Evolutionary conservation across 768 basidiomycete genomes (phyloP), one percentile per base, ranked within the genome.

Genomic region (Guyanaporus albipodus): DNA sequence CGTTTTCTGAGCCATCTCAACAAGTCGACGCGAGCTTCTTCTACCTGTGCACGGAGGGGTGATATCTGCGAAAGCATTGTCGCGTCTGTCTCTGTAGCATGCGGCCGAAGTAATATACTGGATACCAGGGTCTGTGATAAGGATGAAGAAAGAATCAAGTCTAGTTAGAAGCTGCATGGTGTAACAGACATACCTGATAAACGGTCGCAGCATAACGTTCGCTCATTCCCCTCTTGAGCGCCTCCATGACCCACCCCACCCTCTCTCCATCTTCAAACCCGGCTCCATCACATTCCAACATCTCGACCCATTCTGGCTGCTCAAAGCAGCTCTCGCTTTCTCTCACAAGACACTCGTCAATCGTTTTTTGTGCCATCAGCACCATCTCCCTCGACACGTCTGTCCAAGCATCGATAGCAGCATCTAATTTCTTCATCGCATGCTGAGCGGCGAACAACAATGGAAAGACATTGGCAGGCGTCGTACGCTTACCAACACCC

Each of bases 181-280:
- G n/a, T n/a, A n/a, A 40, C 10, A 14, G 8, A 57, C 72, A 27
- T 43, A 83, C 87, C 78, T 93, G 91, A 66, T 97, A 97, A 14
- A 93, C 67, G 36, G 59, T 64, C 2, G 75, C 78, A 14, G 85
- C 90, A 66, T 76, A 82, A 49, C 70, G 72, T 52, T 84, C 85
- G 45, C 65, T 75, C 56, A 89, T 71, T 0, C 86, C 78, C 56
- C 85, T 59, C 59, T 80, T 61, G 46, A 85, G 61, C 29, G 82
- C 70, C 6, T 79, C 77, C 76, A 93, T 82, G 2, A 86, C 76
- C 77, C 78, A 78, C 35, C 89, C 85, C 0, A 95, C 80, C 42
- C 83, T 70, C 54, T 97, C 92, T 1, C 69, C 73, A 58, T 91
- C 88, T 52, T 85, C 85, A 59, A 90, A 90, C 23, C 80, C 71